Base-by-base conservation (phyloP, 2,329 filamentous ascomycete genomes). In the Colletotrichum orchidophilum region DNA sequence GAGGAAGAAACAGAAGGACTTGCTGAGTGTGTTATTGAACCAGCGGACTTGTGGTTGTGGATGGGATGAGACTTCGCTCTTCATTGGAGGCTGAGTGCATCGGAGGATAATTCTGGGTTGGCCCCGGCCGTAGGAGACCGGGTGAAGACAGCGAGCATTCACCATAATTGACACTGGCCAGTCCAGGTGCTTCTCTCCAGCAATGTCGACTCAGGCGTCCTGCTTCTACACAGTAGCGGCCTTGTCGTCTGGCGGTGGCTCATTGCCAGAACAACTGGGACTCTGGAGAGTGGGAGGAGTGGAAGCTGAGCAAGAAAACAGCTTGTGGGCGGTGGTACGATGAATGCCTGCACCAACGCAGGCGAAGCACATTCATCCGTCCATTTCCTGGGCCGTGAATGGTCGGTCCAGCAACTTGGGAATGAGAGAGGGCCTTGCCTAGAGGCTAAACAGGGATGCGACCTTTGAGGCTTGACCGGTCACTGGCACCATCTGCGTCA, bases 381-480 rank as follows among this genome's bases (percentile, higher is more conserved):
- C 31, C 58, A 33, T 27, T 55, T 54, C 53, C 21, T 21, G 42
- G 39, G 39, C 18, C 11, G 49, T 71, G 64, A 71, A n/a, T 71
- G 68, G 68, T 39, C 52, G 53, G 68, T 63, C 68, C 68, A 68
- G 42, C 68, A 63, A 68, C 53, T 71, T 68, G 68, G 68, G 68
- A 71, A 71, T 57, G 52, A 68, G 55, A 68, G 68, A 71, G 64
- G 58, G 58, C 52, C 58, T 68, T 59, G 64, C 64, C 64, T 54
- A 59, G 52, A 59, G 46, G 35, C 64, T 63, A 58, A 59, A 49
- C 64, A 33, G 53, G 64, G 58, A 71, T 71, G 18, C 21, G 27
- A 33, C 33, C 58, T 53, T 68, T 24, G 64, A 52, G 33, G n/a
- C 26, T 63, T 63, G 49, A 63, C 60, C 60, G 58, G 58, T 63